Percentiles rank a stretch among this genome's conserved stretches.
Evolutionary conservation across 2,329 filamentous ascomycete genomes (phyloP).

Genomic region (Colletotrichum sp.): DNA sequence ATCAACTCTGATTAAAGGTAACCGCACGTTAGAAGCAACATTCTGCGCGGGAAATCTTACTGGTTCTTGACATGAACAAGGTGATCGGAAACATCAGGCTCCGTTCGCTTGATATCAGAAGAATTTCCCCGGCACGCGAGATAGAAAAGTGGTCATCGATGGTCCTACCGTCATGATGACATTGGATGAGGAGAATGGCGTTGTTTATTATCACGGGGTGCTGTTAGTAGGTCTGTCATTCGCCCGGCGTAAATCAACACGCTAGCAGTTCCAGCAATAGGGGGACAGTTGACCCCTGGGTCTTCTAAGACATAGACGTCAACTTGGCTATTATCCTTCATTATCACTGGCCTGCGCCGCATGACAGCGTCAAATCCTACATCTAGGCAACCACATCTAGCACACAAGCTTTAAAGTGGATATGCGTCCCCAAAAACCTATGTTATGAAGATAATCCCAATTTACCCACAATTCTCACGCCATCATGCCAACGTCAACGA

Average conservation of each 20-base stretch:
- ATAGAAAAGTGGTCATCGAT: no score
- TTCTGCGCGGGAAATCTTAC: neutral
- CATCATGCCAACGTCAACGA: neutral
- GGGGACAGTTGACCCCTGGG: neutral
- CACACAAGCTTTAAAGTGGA: neutral
- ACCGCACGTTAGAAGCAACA: neutral
- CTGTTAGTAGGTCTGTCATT: neutral
- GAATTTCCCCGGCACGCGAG: no score
- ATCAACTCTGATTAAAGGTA: neutral
- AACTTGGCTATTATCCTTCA: neutral
- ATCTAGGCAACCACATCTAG: neutral
- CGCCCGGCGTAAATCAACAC: neutral
- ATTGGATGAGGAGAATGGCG: neutral
- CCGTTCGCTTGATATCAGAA: neutral
- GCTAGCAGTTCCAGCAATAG: neutral
- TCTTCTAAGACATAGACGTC: neutral
- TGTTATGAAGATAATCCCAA: neutral
- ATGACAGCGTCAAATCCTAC: neutral
- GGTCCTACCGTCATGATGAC: neutral
- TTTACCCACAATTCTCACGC: neutral
- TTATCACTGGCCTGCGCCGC: neutral
- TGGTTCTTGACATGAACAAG: neutral
- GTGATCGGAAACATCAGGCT: neutral
- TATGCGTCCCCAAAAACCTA: neutral
- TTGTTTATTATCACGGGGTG: neutral